Base-by-base conservation (phyloP, 2,329 filamentous ascomycete genomes). In the Fusarium papillatum region DNA sequence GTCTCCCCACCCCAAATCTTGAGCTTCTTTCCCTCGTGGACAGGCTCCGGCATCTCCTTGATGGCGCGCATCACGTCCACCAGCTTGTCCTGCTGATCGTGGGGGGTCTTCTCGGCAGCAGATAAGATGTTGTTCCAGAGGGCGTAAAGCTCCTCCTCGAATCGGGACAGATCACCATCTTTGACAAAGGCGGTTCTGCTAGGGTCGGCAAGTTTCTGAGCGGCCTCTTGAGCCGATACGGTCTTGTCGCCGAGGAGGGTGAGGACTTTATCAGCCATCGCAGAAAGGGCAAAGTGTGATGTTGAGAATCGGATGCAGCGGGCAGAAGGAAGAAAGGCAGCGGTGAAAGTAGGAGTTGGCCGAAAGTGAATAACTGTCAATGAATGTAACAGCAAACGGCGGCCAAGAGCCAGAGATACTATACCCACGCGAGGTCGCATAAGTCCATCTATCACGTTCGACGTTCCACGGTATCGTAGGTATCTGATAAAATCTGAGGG, bases 71-170 rank as follows among this genome's bases (percentile, higher is more conserved):
- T 19, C 43, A 77, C 62, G 38, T 74, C 69, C 36, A 78, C 76
- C 48, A 79, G 70, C 57, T 76, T 78, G 36, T 61, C 70, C 60
- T 78, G 76, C 68, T 76, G 62, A 53, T 69, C 67, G n/a, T 76
- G 73, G 13, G 76, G 64, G 50, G 67, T 79, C 61, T 79, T 57
- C 66, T 78, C 67, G 22, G 73, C 76, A 31, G 70, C 73, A 59
- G 60, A 70, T 59, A 78, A 65, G 26, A 78, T 31, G 11, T n/a
- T 60, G 2, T 48, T 64, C 76, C 76, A 78, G 8, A 79, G 26
- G 7, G 22, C 6, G 17, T 73, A 7, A 24, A 78, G 69, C 26
- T 75, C 53, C 3, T 70, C 34, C 24, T 78, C 75, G 7, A 72
- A n/a, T 5, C 69, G 73, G 4, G 57, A 53, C 55, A 70, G 26